Evolutionary conservation across 2,329 filamentous ascomycete genomes (phyloP).

Genomic region (Bipolaris oryzae): DNA sequence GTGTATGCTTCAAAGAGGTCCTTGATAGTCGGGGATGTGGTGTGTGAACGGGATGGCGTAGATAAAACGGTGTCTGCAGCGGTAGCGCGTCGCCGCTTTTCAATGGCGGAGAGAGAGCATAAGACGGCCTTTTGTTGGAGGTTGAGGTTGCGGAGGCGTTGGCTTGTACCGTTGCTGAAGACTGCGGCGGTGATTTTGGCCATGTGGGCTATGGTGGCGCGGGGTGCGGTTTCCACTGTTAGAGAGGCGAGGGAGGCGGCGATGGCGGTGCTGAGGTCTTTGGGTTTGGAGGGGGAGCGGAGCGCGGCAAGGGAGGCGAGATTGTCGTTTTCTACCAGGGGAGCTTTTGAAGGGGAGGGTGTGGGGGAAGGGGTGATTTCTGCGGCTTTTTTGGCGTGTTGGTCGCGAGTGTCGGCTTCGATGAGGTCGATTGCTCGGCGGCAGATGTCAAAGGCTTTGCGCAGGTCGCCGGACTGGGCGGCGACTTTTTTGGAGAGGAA

Average conservation of each 20-base stretch:
- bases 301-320: constrained; percentile 59
- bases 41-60: constrained; percentile 53
- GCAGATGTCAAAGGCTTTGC: constrained; percentile 94
- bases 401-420: constrained; percentile 80
- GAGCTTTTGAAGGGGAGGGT: constrained; percentile 73
- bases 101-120: constrained; percentile 85
- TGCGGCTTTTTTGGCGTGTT: constrained; percentile 67
- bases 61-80: constrained; percentile 35
- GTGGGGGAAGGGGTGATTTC: constrained; percentile 52
- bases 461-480: constrained; percentile 89
- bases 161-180: constrained; percentile 85
- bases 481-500: constrained; percentile 94
- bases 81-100: constrained; percentile 69
- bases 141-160: constrained; percentile 85
- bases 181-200: constrained; percentile 88
- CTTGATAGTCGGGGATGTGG: constrained; percentile 79
- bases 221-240: constrained; percentile 79
- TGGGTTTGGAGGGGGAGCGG: constrained; percentile 50
- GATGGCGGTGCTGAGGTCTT: constrained; percentile 31
- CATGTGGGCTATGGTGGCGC: constrained; percentile 87
- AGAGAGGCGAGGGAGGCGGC: constrained; percentile 62
- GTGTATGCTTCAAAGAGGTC: constrained; percentile 84
- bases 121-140: constrained; percentile 95
- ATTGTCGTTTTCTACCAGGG: constrained; percentile 82
- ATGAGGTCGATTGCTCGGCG: constrained; percentile 87